Conservation (phyloP, 116 monocot genomes). For the Iris pallida region DNA sequence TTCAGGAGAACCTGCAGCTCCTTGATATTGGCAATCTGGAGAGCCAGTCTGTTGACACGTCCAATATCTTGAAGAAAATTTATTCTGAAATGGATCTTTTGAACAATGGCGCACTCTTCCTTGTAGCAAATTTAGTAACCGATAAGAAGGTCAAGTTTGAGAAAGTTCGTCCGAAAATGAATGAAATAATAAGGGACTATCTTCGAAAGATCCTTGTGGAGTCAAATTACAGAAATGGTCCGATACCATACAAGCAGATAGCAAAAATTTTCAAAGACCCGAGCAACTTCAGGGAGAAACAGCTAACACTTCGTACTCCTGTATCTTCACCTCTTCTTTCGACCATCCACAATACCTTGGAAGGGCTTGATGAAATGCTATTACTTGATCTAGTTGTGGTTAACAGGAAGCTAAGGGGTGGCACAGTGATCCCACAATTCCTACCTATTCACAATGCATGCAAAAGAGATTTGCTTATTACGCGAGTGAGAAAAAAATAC, state of each 20-base stretch:
- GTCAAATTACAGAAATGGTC: constrained; percentile 3
- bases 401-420: constrained; percentile 42
- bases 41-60: constrained; percentile 3
- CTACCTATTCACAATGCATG: constrained; percentile 12
- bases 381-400: constrained; percentile 40
- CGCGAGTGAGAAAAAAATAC: constrained; percentile 26
- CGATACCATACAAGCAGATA: constrained; percentile 21
- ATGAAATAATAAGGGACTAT: constrained; percentile 35
- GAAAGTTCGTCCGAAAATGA: constrained; percentile 31
- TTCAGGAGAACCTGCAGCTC: constrained; percentile 33
- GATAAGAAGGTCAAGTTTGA: constrained; percentile 32
- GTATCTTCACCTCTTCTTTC: constrained; percentile 23
- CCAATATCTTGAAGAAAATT: constrained; percentile 23
- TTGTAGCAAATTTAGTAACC: constrained; percentile 33
- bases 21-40: constrained; percentile 25
- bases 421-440: constrained; percentile 25
- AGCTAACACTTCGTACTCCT: constrained; percentile 24
- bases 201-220: constrained; percentile 23
- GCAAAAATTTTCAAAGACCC: constrained; percentile 43
- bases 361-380: constrained; percentile 37
- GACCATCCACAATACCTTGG: constrained; percentile 35
- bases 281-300: constrained; percentile 20
- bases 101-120: constrained; percentile 30
- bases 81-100: constrained; percentile 28
- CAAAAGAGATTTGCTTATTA: constrained; percentile 21